phyloP scores from a whole-genome alignment of 1,139 yeast genomes.

The Sugiyamaella paludigena region DNA sequence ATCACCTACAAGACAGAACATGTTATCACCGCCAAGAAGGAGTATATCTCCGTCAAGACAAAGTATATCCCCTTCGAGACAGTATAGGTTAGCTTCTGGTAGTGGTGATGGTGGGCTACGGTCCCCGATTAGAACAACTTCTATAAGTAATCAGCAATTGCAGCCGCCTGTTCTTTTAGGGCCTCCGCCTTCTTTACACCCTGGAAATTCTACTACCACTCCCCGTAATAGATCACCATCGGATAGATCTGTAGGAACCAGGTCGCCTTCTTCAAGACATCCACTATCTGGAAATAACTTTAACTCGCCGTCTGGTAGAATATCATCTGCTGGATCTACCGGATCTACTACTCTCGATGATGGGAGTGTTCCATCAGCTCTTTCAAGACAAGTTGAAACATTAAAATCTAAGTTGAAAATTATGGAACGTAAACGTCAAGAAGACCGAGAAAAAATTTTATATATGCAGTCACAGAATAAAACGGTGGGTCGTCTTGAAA shows the following conservation, averaged over 20 bases:
- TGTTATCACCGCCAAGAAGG: no score
- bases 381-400: constrained; percentile 31
- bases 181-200: neutral
- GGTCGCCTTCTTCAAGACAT: neutral
- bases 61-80: no score
- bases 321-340: constrained; percentile 2
- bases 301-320: constrained; percentile 1
- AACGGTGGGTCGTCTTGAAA: constrained; percentile 37
- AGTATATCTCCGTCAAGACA: no score
- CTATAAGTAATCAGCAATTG: no score
- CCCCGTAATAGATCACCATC: neutral
- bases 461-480: constrained; percentile 29
- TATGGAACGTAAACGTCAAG: constrained; percentile 35
- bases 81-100: no score
- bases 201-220: neutral
- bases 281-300: constrained; percentile 1
- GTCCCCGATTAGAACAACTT: no score
- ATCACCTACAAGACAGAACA: no score
- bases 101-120: no score
- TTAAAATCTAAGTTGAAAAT: constrained; percentile 32
- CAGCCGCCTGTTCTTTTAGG: neutral
- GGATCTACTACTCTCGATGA: constrained; percentile 8
- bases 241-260: neutral
- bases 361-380: constrained; percentile 10
- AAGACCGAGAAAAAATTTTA: constrained; percentile 30